Conservation (phyloP, 176 grass and related monocot species). For the Triticum urartu region DNA sequence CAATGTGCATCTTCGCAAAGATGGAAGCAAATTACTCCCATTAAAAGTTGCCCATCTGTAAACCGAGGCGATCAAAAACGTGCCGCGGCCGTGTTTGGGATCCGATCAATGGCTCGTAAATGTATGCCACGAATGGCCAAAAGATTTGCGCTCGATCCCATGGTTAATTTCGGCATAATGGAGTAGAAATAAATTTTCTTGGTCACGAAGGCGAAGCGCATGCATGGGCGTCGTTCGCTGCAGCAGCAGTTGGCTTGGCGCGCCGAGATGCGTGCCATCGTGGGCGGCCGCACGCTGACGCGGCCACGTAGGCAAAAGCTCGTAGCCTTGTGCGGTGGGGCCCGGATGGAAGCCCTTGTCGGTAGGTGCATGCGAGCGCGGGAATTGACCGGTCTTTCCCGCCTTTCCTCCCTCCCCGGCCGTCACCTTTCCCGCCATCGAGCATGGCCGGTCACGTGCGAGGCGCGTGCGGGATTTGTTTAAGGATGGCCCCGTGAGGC, state of each 20-base stretch:
- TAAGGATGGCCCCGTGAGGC: not conserved
- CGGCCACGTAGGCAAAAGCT: too few relatives aligned
- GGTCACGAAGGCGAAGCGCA: not conserved
- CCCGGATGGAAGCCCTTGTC: conserved; percentile 22
- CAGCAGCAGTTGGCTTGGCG: not conserved
- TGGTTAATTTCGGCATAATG: not conserved
- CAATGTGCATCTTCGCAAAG: not conserved
- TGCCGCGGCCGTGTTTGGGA: not conserved
- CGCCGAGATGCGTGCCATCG: conserved; percentile 15
- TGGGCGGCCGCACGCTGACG: not conserved
- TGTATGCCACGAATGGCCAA: not conserved
- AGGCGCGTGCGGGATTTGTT: not conserved
- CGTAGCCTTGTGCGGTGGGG: not conserved
- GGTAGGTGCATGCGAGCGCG: conserved; percentile 13
- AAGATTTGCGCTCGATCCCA: too few relatives aligned
- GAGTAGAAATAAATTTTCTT: too few relatives aligned
- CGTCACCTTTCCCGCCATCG: not conserved
- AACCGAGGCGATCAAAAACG: too few relatives aligned
- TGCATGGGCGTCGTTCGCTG: not conserved
- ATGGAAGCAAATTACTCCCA: not conserved
- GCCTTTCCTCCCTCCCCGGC: not conserved
- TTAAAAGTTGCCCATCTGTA: not conserved
- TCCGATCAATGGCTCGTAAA: not conserved
- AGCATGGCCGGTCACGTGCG: conserved; percentile 15
- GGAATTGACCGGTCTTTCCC: conserved; percentile 15